Evolutionary conservation across 2,329 filamentous ascomycete genomes (phyloP).

Genomic region (Talaromyces verruculosus): DNA sequence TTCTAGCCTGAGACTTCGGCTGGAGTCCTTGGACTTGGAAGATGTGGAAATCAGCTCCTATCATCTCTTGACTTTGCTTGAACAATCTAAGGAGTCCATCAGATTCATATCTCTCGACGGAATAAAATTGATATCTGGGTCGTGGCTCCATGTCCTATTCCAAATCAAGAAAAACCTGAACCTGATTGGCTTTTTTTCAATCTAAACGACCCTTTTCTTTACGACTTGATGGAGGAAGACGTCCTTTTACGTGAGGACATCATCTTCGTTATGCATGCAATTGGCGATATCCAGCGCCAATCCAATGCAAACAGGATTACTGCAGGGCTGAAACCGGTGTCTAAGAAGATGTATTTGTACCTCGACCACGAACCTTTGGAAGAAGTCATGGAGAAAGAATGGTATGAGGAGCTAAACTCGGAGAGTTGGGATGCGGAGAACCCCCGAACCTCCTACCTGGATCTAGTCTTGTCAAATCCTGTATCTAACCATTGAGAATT

Average conservation of each 20-base stretch:
- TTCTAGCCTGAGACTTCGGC: neutral
- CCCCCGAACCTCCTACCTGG: neutral
- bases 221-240: neutral
- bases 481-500: neutral
- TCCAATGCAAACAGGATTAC: neutral
- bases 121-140: neutral
- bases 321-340: neutral
- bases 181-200: neutral
- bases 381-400: neutral
- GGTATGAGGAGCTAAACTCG: neutral
- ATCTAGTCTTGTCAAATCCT: neutral
- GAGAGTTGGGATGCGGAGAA: neutral
- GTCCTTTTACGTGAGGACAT: neutral
- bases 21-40: neutral
- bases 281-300: conserved; percentile 2
- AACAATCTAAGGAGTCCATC: neutral
- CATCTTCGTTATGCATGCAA: neutral
- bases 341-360: neutral
- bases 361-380: neutral
- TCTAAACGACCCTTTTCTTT: neutral
- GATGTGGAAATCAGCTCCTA: neutral
- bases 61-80: neutral
- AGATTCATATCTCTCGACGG: neutral
- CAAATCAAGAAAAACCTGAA: neutral
- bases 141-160: neutral